These are phyloP conservation scores for Starmerella khaoyaiensis DNA, from an alignment of 805 yeast species.

Conservation along the genomic window DNA sequence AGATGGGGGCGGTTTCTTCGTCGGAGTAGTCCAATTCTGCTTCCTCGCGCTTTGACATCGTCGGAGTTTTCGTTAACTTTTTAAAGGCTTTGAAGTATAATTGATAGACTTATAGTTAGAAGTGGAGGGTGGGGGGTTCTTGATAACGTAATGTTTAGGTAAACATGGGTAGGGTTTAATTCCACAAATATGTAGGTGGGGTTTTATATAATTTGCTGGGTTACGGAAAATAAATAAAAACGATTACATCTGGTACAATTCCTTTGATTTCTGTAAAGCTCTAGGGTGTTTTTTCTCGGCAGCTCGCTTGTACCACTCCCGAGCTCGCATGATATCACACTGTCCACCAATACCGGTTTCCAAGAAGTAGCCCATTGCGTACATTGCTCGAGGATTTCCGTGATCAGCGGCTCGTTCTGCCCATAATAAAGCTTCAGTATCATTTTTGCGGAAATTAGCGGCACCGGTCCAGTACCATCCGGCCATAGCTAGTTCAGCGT, in stretches of 20 bases:
- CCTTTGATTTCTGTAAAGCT: constrained; percentile 28
- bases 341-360: constrained; percentile 59
- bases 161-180: too few species aligned
- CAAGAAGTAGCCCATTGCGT: constrained; percentile 54
- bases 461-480: constrained; percentile 60
- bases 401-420: constrained; percentile 56
- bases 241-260: too few species aligned
- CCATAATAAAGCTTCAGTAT: constrained; percentile 64
- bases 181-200: too few species aligned
- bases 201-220: too few species aligned
- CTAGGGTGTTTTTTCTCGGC: constrained; percentile 50
- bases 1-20: constrained; percentile 70
- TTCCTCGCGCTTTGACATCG: constrained; percentile 57
- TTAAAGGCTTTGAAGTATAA: too few species aligned
- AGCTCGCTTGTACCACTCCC: constrained; percentile 45
- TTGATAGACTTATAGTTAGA: too few species aligned
- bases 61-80: too few species aligned
- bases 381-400: constrained; percentile 57
- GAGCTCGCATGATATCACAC: constrained; percentile 37
- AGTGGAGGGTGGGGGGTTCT: too few species aligned
- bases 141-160: too few species aligned
- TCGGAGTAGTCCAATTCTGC: constrained; percentile 98
- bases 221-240: too few species aligned
- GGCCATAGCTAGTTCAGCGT: constrained; percentile 57
- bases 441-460: constrained; percentile 50